These are phyloP conservation scores for Fusarium agapanthi DNA, from an alignment of 2,329 filamentous ascomycete species.

Conservation along the genomic window DNA sequence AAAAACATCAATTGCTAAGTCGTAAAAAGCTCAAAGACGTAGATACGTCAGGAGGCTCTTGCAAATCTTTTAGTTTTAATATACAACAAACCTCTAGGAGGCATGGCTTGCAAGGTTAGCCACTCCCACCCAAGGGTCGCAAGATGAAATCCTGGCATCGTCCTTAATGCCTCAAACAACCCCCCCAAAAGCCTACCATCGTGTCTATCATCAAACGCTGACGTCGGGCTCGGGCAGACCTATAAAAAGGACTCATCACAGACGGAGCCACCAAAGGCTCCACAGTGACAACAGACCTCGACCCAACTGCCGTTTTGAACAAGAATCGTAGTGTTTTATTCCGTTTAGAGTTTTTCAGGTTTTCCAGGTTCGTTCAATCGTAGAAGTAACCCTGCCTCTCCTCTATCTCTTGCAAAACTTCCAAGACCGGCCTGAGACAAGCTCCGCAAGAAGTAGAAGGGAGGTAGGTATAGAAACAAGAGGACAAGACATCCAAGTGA, in stretches of 20 bases:
- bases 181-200: constrained; percentile 17
- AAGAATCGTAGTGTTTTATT: constrained; percentile 31
- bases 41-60: constrained; percentile 8
- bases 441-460: constrained; percentile 28
- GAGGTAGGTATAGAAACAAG: constrained; percentile 32
- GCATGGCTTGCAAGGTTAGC: constrained; percentile 11
- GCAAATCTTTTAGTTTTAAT: constrained; percentile 30
- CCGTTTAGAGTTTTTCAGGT: constrained; percentile 24
- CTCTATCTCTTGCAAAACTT: constrained; percentile 34
- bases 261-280: constrained; percentile 6
- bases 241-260: constrained; percentile 4
- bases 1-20: constrained; percentile 33
- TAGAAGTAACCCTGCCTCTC: constrained; percentile 35
- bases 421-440: constrained; percentile 41
- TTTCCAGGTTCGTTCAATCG: constrained; percentile 39
- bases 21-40: constrained; percentile 25
- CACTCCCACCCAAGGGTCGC: neutral
- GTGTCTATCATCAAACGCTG: constrained; percentile 7
- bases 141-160: constrained; percentile 10
- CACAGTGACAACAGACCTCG: constrained; percentile 26
- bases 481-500: constrained; percentile 37
- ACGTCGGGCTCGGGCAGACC: neutral
- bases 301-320: constrained; percentile 19
- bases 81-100: constrained; percentile 31
- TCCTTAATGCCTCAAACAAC: constrained; percentile 12